Percentiles rank a stretch among this genome's conserved stretches.
phyloP scores from a whole-genome alignment of 2,329 filamentous ascomycete species.

The Dactylonectria macrodidyma region DNA sequence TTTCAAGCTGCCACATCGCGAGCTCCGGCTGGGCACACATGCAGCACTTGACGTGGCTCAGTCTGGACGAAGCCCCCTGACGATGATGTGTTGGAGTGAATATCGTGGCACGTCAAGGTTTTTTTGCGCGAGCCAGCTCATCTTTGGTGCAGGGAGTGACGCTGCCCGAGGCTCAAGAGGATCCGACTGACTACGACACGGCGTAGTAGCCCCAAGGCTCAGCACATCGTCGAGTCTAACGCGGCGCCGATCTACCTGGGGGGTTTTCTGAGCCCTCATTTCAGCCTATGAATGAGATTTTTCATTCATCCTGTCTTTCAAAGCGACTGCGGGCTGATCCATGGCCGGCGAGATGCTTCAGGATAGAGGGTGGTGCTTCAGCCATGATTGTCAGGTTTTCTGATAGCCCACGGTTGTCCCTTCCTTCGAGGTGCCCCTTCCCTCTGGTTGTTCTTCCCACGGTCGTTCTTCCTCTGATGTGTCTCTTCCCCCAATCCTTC shows the following conservation, averaged over 20 bases:
- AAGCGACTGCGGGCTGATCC: not conserved
- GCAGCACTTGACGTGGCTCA: not conserved
- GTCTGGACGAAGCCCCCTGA: not conserved
- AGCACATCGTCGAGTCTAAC: not conserved
- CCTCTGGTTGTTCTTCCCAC: no score
- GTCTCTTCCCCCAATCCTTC: no score
- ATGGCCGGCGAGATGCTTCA: not conserved
- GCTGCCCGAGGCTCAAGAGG: not conserved
- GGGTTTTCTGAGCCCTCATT: not conserved
- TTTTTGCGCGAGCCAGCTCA: not conserved
- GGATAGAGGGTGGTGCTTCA: not conserved
- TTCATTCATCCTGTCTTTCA: not conserved
- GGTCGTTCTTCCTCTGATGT: no score
- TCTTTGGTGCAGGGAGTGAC: no score
- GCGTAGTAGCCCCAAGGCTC: not conserved
- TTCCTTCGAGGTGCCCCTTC: not conserved
- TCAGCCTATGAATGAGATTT: not conserved
- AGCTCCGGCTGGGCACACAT: slow-evolving; percentile 5
- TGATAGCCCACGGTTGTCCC: not conserved
- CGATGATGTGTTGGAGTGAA: slow-evolving; percentile 5
- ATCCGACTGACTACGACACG: not conserved
- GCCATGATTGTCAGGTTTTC: not conserved
- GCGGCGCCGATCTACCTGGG: not conserved
- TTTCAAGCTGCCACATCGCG: slow-evolving; percentile 6
- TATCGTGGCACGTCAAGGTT: not conserved